Percentiles rank a stretch among this genome's conserved stretches.
Evolutionary conservation across 306 rosid species (phyloP).

Genomic region (Lathyrus tuberosus): DNA sequence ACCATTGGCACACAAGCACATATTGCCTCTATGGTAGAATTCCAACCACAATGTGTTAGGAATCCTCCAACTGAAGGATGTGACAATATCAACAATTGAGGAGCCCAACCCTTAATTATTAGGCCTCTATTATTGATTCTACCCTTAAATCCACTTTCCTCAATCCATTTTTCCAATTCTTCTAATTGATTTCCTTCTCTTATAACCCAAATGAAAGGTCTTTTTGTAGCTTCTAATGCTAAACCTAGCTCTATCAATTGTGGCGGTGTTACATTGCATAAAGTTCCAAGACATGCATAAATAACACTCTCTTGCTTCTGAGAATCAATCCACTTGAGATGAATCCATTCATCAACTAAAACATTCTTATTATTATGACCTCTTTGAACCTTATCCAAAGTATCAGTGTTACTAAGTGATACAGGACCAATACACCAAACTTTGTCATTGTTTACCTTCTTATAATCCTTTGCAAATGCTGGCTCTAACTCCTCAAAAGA

Average conservation of each 20-base stretch:
- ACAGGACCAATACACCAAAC: conserved; percentile 66
- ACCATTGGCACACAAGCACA: conserved; percentile 56
- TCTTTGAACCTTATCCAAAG: conserved; percentile 56
- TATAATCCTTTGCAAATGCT: conserved; percentile 45
- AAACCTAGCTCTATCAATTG: conserved; percentile 52
- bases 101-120: conserved; percentile 63
- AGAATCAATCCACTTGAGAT: conserved; percentile 57
- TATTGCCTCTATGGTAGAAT: conserved; percentile 56
- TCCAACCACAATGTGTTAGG: conserved; percentile 69
- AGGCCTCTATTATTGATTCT: conserved; percentile 43
- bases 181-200: conserved; percentile 39
- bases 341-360: conserved; percentile 37
- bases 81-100: conserved; percentile 56
- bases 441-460: conserved; percentile 40
- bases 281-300: conserved; percentile 64
- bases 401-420: conserved; percentile 44
- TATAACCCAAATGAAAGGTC: conserved; percentile 60
- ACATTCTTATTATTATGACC: conserved; percentile 49
- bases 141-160: conserved; percentile 46
- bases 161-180: conserved; percentile 45
- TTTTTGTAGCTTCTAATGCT: conserved; percentile 56
- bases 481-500: conserved; percentile 70
- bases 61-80: conserved; percentile 61
- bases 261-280: conserved; percentile 23
- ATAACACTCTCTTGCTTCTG: conserved; percentile 44